These are phyloP conservation scores for Lactarius indigo DNA, from an alignment of 768 basidiomycete genomes.

Conservation along the genomic window DNA sequence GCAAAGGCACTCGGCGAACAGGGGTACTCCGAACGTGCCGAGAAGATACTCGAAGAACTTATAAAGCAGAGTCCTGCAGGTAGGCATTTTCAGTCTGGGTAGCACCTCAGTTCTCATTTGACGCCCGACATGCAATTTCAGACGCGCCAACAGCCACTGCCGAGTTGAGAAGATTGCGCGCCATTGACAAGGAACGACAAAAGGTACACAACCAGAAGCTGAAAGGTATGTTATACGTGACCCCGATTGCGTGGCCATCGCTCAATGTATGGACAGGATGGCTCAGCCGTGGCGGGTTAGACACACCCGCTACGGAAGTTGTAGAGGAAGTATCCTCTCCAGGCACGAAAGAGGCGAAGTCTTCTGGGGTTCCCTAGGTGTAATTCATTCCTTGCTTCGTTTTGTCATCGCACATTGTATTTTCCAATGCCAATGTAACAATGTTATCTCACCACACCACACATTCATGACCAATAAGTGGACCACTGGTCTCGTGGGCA, in stretches of 20 bases:
- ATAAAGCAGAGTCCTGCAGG: conserved; percentile 62
- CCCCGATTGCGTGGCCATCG: neutral
- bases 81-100: conserved; percentile 27
- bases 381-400: neutral
- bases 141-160: conserved; percentile 57
- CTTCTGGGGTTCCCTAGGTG: neutral
- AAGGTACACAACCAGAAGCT: conserved; percentile 64
- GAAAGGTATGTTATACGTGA: conserved; percentile 47
- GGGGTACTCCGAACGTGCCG: conserved; percentile 73
- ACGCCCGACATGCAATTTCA: conserved; percentile 28
- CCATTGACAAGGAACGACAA: conserved; percentile 64
- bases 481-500: neutral
- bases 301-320: conserved; percentile 4
- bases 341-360: conserved; percentile 2
- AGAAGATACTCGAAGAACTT: conserved; percentile 60
- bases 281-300: conserved; percentile 19
- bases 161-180: conserved; percentile 59
- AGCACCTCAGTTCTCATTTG: neutral
- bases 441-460: neutral
- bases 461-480: neutral
- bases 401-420: neutral
- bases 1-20: conserved; percentile 74
- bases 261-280: conserved; percentile 14
- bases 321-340: conserved; percentile 18
- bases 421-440: conserved; percentile 1